Conservation (phyloP, 2,329 filamentous ascomycete genomes). For the Fusarium liriodendri region DNA sequence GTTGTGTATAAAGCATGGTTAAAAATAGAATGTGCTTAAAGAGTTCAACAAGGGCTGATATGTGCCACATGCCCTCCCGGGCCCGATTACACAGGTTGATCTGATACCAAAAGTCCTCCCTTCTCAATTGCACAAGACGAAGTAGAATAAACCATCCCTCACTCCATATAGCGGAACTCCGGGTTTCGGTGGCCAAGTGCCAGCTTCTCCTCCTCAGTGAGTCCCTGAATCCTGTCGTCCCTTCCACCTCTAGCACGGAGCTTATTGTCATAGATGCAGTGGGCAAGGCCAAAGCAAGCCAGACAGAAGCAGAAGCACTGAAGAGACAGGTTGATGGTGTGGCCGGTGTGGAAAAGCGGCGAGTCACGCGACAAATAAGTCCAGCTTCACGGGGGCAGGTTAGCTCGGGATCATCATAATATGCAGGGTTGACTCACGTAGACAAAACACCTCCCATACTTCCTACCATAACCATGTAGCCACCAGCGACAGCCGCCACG, state of each 20-base stretch:
- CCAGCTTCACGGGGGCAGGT: not conserved
- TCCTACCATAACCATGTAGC: not conserved
- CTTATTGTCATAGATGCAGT: not conserved
- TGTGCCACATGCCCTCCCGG: not conserved
- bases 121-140: not conserved
- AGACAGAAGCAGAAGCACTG: not conserved
- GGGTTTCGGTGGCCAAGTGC: not conserved
- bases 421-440: not conserved
- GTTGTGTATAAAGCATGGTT: not conserved
- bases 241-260: not conserved
- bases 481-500: not conserved
- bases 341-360: not conserved
- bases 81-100: not conserved
- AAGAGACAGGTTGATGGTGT: not conserved
- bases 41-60: not conserved
- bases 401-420: not conserved
- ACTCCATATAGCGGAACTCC: not conserved
- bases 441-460: not conserved
- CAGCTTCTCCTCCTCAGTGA: not conserved
- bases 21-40: not conserved
- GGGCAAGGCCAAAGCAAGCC: not conserved
- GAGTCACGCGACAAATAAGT: not conserved
- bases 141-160: not conserved
- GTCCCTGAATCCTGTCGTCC: not conserved
- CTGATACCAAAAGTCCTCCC: not conserved